Base-by-base conservation (phyloP, 805 yeast species). In the Candida dajiaensis region DNA sequence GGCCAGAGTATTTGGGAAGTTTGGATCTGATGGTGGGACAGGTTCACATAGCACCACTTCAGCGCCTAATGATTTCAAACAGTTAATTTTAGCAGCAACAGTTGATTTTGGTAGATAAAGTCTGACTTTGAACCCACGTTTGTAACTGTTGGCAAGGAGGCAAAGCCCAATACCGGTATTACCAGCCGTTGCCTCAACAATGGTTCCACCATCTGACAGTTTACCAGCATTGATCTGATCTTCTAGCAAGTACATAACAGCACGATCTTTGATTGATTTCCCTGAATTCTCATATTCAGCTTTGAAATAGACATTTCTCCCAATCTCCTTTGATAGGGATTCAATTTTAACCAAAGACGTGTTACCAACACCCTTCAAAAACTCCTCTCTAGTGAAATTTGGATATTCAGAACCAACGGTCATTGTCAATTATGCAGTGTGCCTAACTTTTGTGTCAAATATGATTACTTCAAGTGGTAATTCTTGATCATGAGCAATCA, bases 121-220 rank as follows among this genome's bases (percentile, higher is more conserved):
- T 43, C 80, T 62, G 1, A 89, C 82, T 49, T 84, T 76, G 45
- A 55, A 58, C 5, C 61, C 59, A 5, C 61, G 62, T 26, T 51
- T 47, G 33, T 46, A 56, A 15, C 50, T 52, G 23, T 53, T 49
- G 46, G 88, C 83, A 13, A 87, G 66, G 63, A 85, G 72, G 1
- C 94, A 88, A 53, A 86, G 68, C 2, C 92, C 83, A 13, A 87
- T 84, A 3, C 95, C 95, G 0, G 95, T 86, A 4, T 94, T 86
- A 0, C 95, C 95, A 4, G 88, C 80, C 1, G 95, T 87, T 10
- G 95, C 95, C 64, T 86, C 95, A 57, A 75, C 83, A 1, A 86
- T 77, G 15, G 79, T 68, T 50, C 86, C 90, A 1, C 82, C 85
- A 0, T 87, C 85, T 4, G 64, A 63, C 20, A 86, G 61, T 3